Conservation (phyloP, 2,329 filamentous ascomycete species). For the Ciborinia camelliae region DNA sequence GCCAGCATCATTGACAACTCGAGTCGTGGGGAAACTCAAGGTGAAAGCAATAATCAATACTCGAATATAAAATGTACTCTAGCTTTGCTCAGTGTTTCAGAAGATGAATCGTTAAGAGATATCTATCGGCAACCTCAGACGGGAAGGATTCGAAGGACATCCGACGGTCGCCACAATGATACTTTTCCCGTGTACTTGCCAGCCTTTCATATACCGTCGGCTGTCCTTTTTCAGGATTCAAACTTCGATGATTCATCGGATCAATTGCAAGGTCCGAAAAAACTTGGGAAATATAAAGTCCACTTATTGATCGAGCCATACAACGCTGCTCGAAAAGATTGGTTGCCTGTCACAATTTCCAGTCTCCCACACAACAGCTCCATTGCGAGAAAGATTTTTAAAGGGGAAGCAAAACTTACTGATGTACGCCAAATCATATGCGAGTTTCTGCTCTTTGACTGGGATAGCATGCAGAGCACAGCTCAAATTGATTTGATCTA, state of each 20-base stretch:
- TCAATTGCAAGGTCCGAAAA: neutral
- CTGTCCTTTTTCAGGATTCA: constrained; percentile 7
- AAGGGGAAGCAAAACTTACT: constrained; percentile 3
- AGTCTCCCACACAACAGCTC: constrained; percentile 5
- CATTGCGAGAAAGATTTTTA: constrained; percentile 9
- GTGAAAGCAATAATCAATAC: constrained; percentile 10
- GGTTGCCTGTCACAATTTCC: constrained; percentile 28
- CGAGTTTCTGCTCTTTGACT: constrained; percentile 12
- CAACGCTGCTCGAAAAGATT: constrained; percentile 20
- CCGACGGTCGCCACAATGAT: neutral
- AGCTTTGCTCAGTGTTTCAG: constrained; percentile 25
- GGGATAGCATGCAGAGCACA: neutral
- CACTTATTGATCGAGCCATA: constrained; percentile 13
- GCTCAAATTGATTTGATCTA: constrained; percentile 12
- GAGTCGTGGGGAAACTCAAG: neutral
- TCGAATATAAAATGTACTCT: constrained; percentile 27
- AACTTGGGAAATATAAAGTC: constrained; percentile 7
- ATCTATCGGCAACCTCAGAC: constrained; percentile 14
- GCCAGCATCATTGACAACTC: constrained; percentile 22
- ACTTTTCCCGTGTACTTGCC: constrained; percentile 10
- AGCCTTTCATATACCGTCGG: constrained; percentile 10
- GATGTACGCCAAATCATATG: constrained; percentile 4
- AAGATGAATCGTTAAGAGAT: constrained; percentile 22
- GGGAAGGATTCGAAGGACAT: constrained; percentile 5
- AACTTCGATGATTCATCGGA: neutral